phyloP scores from a whole-genome alignment of 2,329 filamentous ascomycete species.

The Sarocladium oryzae region DNA sequence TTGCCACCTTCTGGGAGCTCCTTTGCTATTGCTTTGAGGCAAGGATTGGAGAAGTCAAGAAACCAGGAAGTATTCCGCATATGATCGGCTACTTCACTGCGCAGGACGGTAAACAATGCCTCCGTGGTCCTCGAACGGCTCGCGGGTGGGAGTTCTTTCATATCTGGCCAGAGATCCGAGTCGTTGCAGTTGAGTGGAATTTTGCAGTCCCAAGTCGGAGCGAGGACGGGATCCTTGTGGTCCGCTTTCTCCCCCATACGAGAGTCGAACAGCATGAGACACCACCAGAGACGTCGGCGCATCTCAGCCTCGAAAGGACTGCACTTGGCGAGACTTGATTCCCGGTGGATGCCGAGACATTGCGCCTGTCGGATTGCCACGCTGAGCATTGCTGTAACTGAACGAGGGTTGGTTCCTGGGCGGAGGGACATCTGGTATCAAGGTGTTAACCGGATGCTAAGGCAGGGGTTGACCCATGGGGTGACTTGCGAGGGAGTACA shows the following conservation, averaged over 20 bases:
- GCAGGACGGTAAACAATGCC: conserved; percentile 33
- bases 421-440: conserved; percentile 39
- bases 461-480: background rate
- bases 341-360: conserved; percentile 48
- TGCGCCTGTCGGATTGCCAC: conserved; percentile 51
- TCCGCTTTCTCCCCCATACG: conserved; percentile 48
- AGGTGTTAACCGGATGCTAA: background rate
- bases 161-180: conserved; percentile 35
- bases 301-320: conserved; percentile 48
- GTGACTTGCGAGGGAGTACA: conserved; percentile 47
- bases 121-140: conserved; percentile 29
- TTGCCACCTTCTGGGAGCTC: conserved; percentile 17
- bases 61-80: conserved; percentile 27
- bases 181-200: conserved; percentile 39
- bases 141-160: conserved; percentile 24
- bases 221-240: conserved; percentile 21
- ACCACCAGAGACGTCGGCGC: conserved; percentile 57
- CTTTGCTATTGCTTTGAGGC: conserved; percentile 21
- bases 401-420: conserved; percentile 37
- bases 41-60: conserved; percentile 28
- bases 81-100: conserved; percentile 33
- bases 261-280: conserved; percentile 48
- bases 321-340: conserved; percentile 25
- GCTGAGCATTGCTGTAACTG: conserved; percentile 45
- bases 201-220: conserved; percentile 35